phyloP scores from a whole-genome alignment of 768 basidiomycete species.

The Lactarius pseudohatsudake region DNA sequence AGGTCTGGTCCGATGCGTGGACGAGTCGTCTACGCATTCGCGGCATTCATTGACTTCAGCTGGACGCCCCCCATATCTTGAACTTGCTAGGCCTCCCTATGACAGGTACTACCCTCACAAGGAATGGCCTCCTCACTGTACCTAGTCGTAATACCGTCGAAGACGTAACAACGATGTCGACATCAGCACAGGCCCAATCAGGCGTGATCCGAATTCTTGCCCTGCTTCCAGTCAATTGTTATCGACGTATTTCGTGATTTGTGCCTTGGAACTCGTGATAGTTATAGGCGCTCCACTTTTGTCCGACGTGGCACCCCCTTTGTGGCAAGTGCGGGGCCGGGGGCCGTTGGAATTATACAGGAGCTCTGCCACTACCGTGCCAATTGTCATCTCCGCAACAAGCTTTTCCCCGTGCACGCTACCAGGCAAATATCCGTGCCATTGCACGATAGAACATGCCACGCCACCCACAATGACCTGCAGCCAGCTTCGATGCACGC shows the following conservation, averaged over 20 bases:
- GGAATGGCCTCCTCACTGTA: background rate
- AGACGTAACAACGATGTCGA: background rate
- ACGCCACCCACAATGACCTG: background rate
- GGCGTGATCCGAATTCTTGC: background rate
- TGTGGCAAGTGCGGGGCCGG: too few species aligned
- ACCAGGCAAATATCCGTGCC: background rate
- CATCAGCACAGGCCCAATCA: background rate
- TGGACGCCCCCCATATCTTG: background rate
- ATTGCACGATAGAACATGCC: background rate
- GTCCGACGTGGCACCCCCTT: background rate
- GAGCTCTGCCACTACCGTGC: background rate
- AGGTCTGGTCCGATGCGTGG: too few species aligned
- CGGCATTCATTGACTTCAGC: background rate
- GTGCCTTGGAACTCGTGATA: background rate
- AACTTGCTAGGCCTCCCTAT: background rate
- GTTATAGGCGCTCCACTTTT: background rate
- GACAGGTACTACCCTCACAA: background rate
- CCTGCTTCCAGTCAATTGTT: background rate
- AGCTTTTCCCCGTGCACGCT: background rate
- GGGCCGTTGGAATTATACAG: background rate
- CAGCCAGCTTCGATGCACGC: background rate
- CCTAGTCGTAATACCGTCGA: background rate
- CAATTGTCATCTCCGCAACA: background rate
- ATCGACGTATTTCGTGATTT: background rate
- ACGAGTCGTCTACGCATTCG: background rate